Conservation (phyloP, 2,329 filamentous ascomycete genomes). For the Talaromyces sp. region DNA sequence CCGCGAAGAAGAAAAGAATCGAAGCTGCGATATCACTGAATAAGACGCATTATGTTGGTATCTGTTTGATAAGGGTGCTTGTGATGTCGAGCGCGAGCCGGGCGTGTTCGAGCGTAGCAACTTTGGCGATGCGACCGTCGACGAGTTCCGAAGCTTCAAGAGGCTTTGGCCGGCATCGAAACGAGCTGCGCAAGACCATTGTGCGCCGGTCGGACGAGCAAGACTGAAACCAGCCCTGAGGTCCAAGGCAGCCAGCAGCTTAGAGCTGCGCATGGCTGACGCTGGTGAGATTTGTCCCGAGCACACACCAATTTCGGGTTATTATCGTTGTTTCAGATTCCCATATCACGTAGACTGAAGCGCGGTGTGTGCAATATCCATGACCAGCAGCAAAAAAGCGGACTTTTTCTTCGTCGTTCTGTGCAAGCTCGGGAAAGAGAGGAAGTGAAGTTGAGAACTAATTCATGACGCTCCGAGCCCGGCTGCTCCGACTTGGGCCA, state of each 20-base stretch:
- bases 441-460: not conserved
- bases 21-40: conserved; percentile 17
- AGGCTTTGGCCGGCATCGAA: not conserved
- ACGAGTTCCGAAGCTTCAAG: conserved; percentile 13
- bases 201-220: not conserved
- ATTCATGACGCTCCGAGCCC: not conserved
- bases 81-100: not conserved
- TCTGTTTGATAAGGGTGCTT: not conserved
- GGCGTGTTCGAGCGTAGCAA: conserved; percentile 12
- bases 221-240: conserved; percentile 3
- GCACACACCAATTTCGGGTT: conserved; percentile 18
- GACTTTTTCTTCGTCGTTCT: not conserved
- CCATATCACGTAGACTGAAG: conserved; percentile 25
- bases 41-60: not conserved
- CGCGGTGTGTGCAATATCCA: conserved; percentile 12
- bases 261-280: conserved; percentile 37
- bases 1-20: conserved; percentile 22
- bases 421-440: not conserved
- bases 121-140: conserved; percentile 14
- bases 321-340: conserved; percentile 15
- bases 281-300: conserved; percentile 16
- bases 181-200: not conserved
- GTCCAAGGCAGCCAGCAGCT: conserved; percentile 31
- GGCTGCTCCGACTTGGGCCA: not conserved
- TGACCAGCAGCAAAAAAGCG: conserved; percentile 11